phyloP scores from a whole-genome alignment of 768 basidiomycete genomes.

The Panaeolus cyanescens region DNA sequence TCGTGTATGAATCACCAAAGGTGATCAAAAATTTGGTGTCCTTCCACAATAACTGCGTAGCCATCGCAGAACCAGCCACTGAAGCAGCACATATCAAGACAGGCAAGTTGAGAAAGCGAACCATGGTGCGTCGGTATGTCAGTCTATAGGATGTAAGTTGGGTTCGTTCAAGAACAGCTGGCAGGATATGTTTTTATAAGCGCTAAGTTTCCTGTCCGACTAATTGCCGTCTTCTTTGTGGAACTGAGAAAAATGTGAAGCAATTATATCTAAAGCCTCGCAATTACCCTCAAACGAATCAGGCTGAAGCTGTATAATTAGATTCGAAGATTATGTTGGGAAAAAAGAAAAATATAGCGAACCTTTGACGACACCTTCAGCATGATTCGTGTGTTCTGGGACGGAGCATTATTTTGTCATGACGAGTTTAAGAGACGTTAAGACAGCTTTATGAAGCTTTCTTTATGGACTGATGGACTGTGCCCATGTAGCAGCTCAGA shows the following conservation, averaged over 20 bases:
- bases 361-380: background rate
- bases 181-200: background rate
- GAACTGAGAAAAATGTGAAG: background rate
- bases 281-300: background rate
- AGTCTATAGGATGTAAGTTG: background rate
- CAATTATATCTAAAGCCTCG: background rate
- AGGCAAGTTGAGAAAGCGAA: slow-evolving; percentile 6
- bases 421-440: background rate
- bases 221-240: background rate
- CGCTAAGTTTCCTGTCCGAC: background rate
- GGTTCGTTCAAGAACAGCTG: background rate
- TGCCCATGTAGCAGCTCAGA: too few species aligned
- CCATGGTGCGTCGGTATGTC: background rate
- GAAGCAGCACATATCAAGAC: slow-evolving; percentile 4
- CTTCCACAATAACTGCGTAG: slow-evolving; percentile 47
- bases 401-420: background rate
- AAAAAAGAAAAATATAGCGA: background rate
- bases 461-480: too few species aligned
- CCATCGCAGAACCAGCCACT: slow-evolving; percentile 10
- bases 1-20: slow-evolving; percentile 67
- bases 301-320: background rate
- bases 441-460: too few species aligned
- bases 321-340: background rate
- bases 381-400: background rate
- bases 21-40: slow-evolving; percentile 56